Base-by-base conservation (phyloP, 192 early-diverging fungal species). In the Gamsiella multidivaricata region DNA sequence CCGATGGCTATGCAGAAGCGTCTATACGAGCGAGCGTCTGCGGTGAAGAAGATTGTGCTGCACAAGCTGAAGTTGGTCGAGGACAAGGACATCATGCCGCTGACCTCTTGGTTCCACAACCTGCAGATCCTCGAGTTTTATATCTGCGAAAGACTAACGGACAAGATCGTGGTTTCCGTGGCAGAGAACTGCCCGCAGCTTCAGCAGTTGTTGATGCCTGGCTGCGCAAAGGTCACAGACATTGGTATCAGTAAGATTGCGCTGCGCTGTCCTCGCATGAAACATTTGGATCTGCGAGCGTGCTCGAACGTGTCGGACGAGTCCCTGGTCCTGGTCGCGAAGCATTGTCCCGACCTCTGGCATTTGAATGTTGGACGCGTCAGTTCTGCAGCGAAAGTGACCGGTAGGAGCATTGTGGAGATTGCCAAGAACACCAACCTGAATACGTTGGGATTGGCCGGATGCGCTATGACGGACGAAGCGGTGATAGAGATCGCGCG, bases 341-440 rank as follows among this genome's bases (percentile, higher is more conserved):
- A 62, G 20, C 28, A 80, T 28, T 87, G 85, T 54, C 80, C 78
- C 2, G 64, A 60, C 1, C 56, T 84, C 3, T 79, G 80, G 60
- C 85, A 84, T 20, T 51, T 87, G 31, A 87, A 87, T 20, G 85
- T 87, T 0, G 85, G 85, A 1, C 67, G 85, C 9, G 78, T 87
- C 15, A 68, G 68, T 36, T 82, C 82, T 39, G 62, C 83, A 2
- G 37, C 68, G 0, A 78, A 69, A 20, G 81, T 87, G 31, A 85
- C 83, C 0, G 70, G 70, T 15, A 65, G 64, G 12, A 83, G 81
- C 37, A 87, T 87, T 39, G 76, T 61, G 0, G 68, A 81, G 36
- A 75, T 87, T 60, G 84, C 86, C 0, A 69, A 79, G 42, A 81
- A 81, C 29, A 85, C 81, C 2, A 59, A 75, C 18, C 65, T 82